Base-by-base conservation (phyloP, 2,329 filamentous ascomycete genomes). In the Fusarium metavorans region DNA sequence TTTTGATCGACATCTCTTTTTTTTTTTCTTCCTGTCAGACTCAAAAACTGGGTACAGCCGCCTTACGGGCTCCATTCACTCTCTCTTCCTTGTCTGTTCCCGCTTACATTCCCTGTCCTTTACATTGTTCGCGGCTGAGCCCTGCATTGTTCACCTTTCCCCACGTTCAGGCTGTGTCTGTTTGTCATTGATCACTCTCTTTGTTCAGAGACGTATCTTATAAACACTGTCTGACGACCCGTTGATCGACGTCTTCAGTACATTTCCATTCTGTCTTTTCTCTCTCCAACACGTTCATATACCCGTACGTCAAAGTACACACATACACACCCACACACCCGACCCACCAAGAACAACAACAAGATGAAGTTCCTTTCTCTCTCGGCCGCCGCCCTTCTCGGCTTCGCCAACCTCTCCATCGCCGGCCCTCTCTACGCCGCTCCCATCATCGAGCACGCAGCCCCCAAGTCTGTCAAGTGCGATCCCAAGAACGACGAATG, bases 381-480 rank as follows among this genome's bases (percentile, higher is more conserved):
- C 7, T 57, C 48, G 16, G 48, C 77, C 8, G 50, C 73, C 37
- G 23, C 77, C 39, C n/a, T 67, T 20, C 64, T 78, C 20, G 61
- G 64, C 50, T n/a, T 79, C 10, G 45, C 70, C 61, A 64, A 69
- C 48, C 37, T 77, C 35, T 71, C 74, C 35, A 57, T 72, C 48
- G 48, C 48, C 11, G 77, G 71, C n/a, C 68, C 74, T 6, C 60
- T 78, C 41, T 63, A 69, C 3, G 80, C 84, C 11, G 79, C 80
- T 23, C 77, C 80, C 39, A 83, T 87, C 73, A 83, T 93, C 77
- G 79, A 81, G 70, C 66, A 82, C 60, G 90, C 94, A 79, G 88
- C 89, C n/a, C 90, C 92, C 4, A 80, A 76, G 3, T 90, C 92
- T 16, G 30, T 23, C 2, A 79, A 81, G 11, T 94, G 93, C 84